These are phyloP conservation scores for Geotrichum bryndzae DNA, from an alignment of 1,139 yeast species.

Conservation along the genomic window DNA sequence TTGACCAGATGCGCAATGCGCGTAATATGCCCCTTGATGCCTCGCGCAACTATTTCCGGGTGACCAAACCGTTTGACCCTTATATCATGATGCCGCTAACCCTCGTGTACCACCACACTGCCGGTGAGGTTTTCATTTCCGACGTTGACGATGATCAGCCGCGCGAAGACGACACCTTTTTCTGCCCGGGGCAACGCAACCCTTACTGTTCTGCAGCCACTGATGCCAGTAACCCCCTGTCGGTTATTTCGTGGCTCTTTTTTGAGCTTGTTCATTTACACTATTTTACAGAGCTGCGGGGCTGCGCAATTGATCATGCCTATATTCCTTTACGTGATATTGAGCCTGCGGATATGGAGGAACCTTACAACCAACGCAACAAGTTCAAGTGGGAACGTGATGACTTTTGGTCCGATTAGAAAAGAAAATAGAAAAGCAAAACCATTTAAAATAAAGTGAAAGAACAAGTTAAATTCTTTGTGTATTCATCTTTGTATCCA, in stretches of 20 bases:
- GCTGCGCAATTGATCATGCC: conserved; percentile 16
- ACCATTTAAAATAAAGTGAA: no score
- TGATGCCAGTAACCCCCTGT: neutral
- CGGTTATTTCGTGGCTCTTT: conserved; percentile 3
- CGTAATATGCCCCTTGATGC: neutral
- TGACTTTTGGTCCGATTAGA: neutral
- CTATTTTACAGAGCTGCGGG: conserved; percentile 17
- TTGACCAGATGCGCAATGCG: conserved; percentile 42
- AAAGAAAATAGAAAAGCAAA: no score
- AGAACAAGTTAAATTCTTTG: no score
- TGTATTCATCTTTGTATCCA: no score
- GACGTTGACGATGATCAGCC: conserved; percentile 10
- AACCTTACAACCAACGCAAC: conserved; percentile 9
- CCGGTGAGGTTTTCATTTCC: conserved; percentile 20
- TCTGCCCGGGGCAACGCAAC: conserved; percentile 16
- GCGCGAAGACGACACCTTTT: conserved; percentile 9
- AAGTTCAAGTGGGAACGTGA: neutral
- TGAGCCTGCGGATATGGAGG: conserved; percentile 10
- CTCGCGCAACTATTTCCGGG: conserved; percentile 17
- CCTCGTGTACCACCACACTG: conserved; percentile 16
- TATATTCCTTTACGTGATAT: conserved; percentile 8
- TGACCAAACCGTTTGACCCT: conserved; percentile 19
- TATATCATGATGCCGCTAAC: conserved; percentile 17
- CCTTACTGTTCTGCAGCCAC: conserved; percentile 10
- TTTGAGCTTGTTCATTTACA: conserved; percentile 13